Conservation (phyloP, 2,329 filamentous ascomycete genomes). For the Fusarium nanum region DNA sequence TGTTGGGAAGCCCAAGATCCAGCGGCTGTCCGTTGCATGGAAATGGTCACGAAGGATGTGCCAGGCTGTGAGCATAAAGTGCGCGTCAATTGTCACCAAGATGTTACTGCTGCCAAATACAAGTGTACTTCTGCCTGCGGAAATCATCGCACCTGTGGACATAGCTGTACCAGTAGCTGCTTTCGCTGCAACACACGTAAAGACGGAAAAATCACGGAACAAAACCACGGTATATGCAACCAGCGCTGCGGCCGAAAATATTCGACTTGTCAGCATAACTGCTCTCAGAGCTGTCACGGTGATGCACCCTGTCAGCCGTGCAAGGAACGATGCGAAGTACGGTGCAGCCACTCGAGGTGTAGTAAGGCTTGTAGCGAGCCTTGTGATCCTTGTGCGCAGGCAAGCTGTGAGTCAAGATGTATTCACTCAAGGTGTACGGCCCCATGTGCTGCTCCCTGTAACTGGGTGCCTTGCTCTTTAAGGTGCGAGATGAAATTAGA, state of each 20-base stretch:
- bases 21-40: neutral
- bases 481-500: neutral
- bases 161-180: neutral
- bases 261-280: neutral
- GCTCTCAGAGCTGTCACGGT: neutral
- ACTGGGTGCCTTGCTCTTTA: constrained; percentile 5
- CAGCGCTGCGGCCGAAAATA: neutral
- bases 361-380: neutral
- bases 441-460: neutral
- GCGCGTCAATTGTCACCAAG: neutral
- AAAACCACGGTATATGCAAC: neutral
- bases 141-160: neutral
- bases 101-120: neutral
- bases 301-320: neutral
- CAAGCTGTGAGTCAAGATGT: neutral
- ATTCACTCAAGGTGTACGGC: neutral
- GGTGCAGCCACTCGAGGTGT: constrained; percentile 1
- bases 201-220: neutral
- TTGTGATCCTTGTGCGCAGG: neutral
- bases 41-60: neutral
- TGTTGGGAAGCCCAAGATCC: neutral
- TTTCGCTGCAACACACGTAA: neutral
- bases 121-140: neutral
- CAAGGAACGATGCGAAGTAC: neutral
- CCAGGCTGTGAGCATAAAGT: constrained; percentile 1